Evolutionary conservation across 192 early-diverging fungal genomes (phyloP).

Genomic region (Umbelopsis sp.): DNA sequence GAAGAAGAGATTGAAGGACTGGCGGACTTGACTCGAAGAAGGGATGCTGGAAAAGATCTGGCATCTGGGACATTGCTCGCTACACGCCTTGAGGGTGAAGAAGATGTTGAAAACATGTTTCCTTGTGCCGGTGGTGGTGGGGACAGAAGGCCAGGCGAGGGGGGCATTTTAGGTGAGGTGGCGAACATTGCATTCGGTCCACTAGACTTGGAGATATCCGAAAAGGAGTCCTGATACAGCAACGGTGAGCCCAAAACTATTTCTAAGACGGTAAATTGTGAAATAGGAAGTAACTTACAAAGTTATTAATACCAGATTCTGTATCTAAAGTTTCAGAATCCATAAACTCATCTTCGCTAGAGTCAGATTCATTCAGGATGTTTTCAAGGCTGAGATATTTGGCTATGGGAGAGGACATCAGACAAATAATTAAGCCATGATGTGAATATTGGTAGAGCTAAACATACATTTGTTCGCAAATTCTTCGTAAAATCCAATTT

Average conservation of each 20-base stretch:
- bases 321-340: slow-evolving; percentile 49
- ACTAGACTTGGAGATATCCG: slow-evolving; percentile 32
- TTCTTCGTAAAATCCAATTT: slow-evolving; percentile 62
- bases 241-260: no score
- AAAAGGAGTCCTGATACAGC: slow-evolving; percentile 29
- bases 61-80: not conserved
- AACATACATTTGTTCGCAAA: slow-evolving; percentile 60
- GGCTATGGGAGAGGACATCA: slow-evolving; percentile 23
- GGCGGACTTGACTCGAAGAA: slow-evolving; percentile 18
- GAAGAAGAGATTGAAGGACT: slow-evolving; percentile 18
- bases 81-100: not conserved
- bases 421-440: no score
- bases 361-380: slow-evolving; percentile 61
- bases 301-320: slow-evolving; percentile 41
- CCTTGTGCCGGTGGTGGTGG: slow-evolving; percentile 1
- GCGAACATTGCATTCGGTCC: not conserved
- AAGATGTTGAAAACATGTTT: slow-evolving; percentile 2
- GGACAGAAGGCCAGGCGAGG: slow-evolving; percentile 11
- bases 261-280: no score
- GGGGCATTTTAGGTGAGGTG: slow-evolving; percentile 11
- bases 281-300: slow-evolving; percentile 41
- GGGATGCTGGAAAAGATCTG: not conserved
- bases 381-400: slow-evolving; percentile 56
- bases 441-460: not conserved
- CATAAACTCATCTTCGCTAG: slow-evolving; percentile 46